These are phyloP conservation scores for Pulicaria dysenterica DNA, from an alignment of 129 eudicot genomes.

Conservation along the genomic window DNA sequence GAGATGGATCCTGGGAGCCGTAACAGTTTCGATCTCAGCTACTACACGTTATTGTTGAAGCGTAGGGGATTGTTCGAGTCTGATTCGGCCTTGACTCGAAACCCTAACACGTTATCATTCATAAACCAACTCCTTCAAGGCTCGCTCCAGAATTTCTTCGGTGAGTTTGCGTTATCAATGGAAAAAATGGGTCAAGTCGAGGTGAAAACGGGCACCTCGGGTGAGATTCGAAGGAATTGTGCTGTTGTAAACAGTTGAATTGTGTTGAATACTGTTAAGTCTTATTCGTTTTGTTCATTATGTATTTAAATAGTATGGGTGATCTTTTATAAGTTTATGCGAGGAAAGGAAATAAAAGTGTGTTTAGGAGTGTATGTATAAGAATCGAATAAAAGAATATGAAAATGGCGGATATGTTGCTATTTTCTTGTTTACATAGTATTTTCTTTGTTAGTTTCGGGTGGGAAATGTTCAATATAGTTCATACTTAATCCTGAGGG, in stretches of 20 bases:
- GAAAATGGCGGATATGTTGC: no score
- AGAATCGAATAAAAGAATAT: not conserved
- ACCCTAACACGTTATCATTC: slow-evolving; percentile 42
- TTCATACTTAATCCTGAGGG: no score
- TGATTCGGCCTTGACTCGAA: slow-evolving; percentile 67
- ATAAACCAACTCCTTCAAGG: slow-evolving; percentile 66
- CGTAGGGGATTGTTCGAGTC: slow-evolving; percentile 75
- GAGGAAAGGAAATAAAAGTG: not conserved
- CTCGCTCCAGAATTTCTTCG: slow-evolving; percentile 43
- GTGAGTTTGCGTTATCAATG: slow-evolving; percentile 72
- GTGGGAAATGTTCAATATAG: no score
- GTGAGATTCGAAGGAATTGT: slow-evolving; percentile 71
- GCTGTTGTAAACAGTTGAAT: slow-evolving; percentile 57
- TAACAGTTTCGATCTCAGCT: slow-evolving; percentile 83
- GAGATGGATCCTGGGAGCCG: slow-evolving; percentile 97
- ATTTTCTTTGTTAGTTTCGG: no score
- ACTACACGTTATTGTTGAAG: slow-evolving; percentile 63
- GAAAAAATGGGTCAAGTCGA: slow-evolving; percentile 76
- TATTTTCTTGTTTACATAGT: no score
- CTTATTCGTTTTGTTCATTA: slow-evolving; percentile 20
- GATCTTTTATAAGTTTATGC: not conserved
- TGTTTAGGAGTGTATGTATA: not conserved
- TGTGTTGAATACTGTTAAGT: not conserved
- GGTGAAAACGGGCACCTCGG: slow-evolving; percentile 61
- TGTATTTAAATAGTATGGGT: not conserved